Conservation (phyloP, 257 asterid genomes). For the Solanum pinnatisectum region DNA sequence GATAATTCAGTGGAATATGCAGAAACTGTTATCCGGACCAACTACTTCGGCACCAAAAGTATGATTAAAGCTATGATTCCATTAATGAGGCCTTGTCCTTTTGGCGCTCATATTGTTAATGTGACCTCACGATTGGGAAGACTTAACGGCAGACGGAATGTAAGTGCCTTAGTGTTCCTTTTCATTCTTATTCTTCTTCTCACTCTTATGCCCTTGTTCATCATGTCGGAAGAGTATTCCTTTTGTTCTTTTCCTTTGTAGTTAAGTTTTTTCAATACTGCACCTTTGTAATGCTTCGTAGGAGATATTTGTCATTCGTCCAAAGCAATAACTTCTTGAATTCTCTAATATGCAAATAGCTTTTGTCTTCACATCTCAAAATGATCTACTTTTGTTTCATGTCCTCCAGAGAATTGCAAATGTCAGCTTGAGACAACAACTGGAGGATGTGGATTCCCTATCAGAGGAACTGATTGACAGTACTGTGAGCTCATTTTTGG, state of each 20-base stretch:
- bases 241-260: neutral
- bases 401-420: conserved; percentile 56
- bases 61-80: conserved; percentile 70
- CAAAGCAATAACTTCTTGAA: neutral
- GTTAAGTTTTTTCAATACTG: neutral
- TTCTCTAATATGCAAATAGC: neutral
- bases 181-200: neutral
- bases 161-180: neutral
- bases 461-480: conserved; percentile 67
- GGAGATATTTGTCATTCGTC: neutral
- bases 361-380: neutral
- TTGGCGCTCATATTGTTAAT: conserved; percentile 75
- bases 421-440: conserved; percentile 45
- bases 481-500: conserved; percentile 36
- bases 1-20: conserved; percentile 68
- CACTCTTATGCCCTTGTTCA: neutral
- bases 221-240: neutral
- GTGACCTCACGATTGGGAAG: conserved; percentile 87
- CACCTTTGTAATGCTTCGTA: neutral
- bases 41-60: conserved; percentile 78
- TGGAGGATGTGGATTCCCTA: conserved; percentile 43
- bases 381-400: neutral
- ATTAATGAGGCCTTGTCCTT: conserved; percentile 51
- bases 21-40: conserved; percentile 60
- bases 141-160: conserved; percentile 74